Evolutionary conservation across 345 rosid species (phyloP), one percentile per base, ranked within the genome.

Genomic region (Laguncularia racemosa): DNA sequence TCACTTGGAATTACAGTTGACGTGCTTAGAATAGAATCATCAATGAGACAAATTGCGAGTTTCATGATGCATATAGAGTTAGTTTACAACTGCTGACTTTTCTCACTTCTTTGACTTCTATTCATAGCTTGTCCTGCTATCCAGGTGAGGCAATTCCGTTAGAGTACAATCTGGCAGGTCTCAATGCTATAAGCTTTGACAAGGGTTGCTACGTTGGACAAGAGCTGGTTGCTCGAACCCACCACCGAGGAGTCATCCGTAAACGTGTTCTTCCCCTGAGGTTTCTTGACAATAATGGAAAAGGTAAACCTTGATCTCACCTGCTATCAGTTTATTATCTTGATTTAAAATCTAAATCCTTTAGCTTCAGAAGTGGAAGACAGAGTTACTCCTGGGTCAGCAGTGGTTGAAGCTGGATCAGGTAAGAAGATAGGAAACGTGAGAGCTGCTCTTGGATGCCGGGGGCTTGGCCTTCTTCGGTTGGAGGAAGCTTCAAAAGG

Each of bases 161-260:
- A 10, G 96, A 93, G 59, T 89, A 85, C 78, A 93, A 93, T 64
- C 71, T 93, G 16, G 81, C 64, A 38, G 99, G 86, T 71, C 81
- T 89, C 43, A 89, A 90, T 55, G 97, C 96, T 1, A 85, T 93
- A 71, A 93, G 90, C 67, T 93, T 93, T 66, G 90, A 87, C 63
- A 89, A 93, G 77, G 97, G 99, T 21, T 93, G 99, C 67, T 89
- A 85, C 28, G 92, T 89, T 18, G 97, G 99, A 46, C 97, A 93
- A 75, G 99, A 93, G 75, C 83, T 93, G 49, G 76, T 93, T 51
- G 95, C 99, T 47, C 91, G 97, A 52, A 93, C 97, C 0, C 97
- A 89, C 55, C 96, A 87, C 49, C 66, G 95, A 49, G 96, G 97
- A 19, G 87, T 88, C 20, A 82, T 90, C 60, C 85, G 92, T 20